phyloP scores from a whole-genome alignment of 768 basidiomycete species.

The Psilocybe azurescens region DNA sequence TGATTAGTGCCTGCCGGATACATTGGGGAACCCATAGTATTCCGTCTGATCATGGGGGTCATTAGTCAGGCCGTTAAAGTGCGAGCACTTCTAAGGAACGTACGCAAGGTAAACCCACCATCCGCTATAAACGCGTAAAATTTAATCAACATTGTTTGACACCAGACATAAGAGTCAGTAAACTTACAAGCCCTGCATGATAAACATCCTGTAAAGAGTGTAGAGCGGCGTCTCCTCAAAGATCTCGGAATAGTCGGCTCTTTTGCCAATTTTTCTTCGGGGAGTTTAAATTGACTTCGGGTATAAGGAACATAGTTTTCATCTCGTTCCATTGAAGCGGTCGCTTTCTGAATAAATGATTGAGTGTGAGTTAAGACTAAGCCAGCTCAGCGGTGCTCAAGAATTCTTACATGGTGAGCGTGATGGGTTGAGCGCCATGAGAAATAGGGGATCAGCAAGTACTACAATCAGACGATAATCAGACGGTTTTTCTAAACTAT shows the following conservation, averaged over 20 bases:
- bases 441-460: constrained; percentile 61
- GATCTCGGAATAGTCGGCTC: constrained; percentile 49
- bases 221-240: constrained; percentile 59
- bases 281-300: constrained; percentile 45
- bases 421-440: constrained; percentile 75
- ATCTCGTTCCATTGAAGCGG: constrained; percentile 77
- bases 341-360: constrained; percentile 49
- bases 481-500: not conserved
- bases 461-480: constrained; percentile 34
- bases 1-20: constrained; percentile 55
- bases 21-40: constrained; percentile 52
- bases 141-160: not conserved
- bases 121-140: constrained; percentile 24
- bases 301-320: constrained; percentile 73
- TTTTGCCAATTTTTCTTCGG: constrained; percentile 40
- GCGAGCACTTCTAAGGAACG: not conserved
- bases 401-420: constrained; percentile 60
- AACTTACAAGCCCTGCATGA: constrained; percentile 48
- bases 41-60: constrained; percentile 31
- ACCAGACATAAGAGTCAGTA: not conserved
- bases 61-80: not conserved
- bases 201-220: constrained; percentile 45
- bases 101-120: constrained; percentile 42
- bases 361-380: not conserved
- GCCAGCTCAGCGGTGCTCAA: too few relatives aligned